Conservation (phyloP, 306 rosid genomes). For the Lathyrus sativus region DNA sequence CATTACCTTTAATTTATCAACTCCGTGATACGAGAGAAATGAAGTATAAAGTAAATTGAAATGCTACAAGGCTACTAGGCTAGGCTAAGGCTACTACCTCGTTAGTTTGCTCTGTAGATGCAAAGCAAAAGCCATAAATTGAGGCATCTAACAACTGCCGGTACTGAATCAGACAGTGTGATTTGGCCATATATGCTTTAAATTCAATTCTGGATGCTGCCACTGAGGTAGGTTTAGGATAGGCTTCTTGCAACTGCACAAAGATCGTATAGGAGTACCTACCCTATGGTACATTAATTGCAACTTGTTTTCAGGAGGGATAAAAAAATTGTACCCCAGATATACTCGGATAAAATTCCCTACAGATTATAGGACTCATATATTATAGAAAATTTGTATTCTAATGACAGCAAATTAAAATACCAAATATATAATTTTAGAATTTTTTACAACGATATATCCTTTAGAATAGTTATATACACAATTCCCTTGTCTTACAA, state of each 20-base stretch:
- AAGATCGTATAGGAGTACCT: conserved; percentile 33
- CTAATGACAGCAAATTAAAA: too few relatives aligned
- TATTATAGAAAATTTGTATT: too few relatives aligned
- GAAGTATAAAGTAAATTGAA: too few relatives aligned
- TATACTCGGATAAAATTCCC: too few relatives aligned
- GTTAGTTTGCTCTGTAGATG: conserved; percentile 4
- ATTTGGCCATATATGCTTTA: conserved; percentile 25
- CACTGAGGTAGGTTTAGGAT: conserved; percentile 26
- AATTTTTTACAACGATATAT: too few relatives aligned
- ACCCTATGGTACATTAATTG: conserved; percentile 33
- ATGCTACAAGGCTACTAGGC: background rate
- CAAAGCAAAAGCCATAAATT: conserved; percentile 33
- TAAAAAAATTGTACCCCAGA: too few relatives aligned
- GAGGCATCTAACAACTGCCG: conserved; percentile 22
- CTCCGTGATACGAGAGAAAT: too few relatives aligned
- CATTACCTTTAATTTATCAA: too few relatives aligned
- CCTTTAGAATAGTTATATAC: too few relatives aligned
- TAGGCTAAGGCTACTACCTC: background rate
- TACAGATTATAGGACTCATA: too few relatives aligned
- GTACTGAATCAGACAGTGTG: conserved; percentile 24
- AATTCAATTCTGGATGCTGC: conserved; percentile 21
- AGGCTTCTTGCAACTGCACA: conserved; percentile 46
- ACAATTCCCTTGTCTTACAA: too few relatives aligned
- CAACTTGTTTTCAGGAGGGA: background rate
- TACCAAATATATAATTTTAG: too few relatives aligned